Percentiles rank a stretch among this genome's conserved stretches.
Conservation (phyloP, 2,329 filamentous ascomycete species). For the Didymella pinodella region DNA sequence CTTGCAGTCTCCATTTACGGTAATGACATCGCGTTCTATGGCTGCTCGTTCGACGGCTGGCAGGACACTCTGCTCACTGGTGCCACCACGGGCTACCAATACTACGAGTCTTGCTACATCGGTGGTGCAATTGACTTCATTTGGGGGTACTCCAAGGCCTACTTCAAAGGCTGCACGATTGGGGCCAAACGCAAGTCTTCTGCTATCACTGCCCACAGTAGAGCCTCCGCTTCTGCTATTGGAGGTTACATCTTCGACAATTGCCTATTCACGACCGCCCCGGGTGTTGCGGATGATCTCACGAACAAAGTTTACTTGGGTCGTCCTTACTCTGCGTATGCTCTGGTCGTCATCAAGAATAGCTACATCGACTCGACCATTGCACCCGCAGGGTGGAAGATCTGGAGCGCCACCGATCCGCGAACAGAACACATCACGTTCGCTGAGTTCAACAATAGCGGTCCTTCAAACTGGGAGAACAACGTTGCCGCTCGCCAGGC, state of each 20-base stretch:
- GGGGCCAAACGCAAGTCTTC: slow-evolving; percentile 49
- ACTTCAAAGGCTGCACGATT: slow-evolving; percentile 60
- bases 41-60: slow-evolving; percentile 61
- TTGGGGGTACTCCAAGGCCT: slow-evolving; percentile 61
- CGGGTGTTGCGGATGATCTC: slow-evolving; percentile 42
- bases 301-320: slow-evolving; percentile 57
- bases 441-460: slow-evolving; percentile 66
- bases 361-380: slow-evolving; percentile 62
- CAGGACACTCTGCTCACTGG: slow-evolving; percentile 59
- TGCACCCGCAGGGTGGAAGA: slow-evolving; percentile 64
- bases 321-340: slow-evolving; percentile 59
- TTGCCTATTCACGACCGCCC: slow-evolving; percentile 54
- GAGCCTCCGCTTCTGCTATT: slow-evolving; percentile 28
- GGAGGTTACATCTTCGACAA: slow-evolving; percentile 64
- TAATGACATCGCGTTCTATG: slow-evolving; percentile 64
- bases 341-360: slow-evolving; percentile 59
- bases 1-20: slow-evolving; percentile 61
- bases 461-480: slow-evolving; percentile 51
- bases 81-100: slow-evolving; percentile 57
- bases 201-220: slow-evolving; percentile 40
- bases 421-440: slow-evolving; percentile 62
- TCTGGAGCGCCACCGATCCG: slow-evolving; percentile 60
- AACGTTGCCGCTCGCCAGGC: slow-evolving; percentile 47
- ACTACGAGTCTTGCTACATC: slow-evolving; percentile 64
- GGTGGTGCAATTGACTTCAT: slow-evolving; percentile 66